These are phyloP conservation scores for Perilla frutescens DNA, from an alignment of 257 asterid species.

Conservation along the genomic window DNA sequence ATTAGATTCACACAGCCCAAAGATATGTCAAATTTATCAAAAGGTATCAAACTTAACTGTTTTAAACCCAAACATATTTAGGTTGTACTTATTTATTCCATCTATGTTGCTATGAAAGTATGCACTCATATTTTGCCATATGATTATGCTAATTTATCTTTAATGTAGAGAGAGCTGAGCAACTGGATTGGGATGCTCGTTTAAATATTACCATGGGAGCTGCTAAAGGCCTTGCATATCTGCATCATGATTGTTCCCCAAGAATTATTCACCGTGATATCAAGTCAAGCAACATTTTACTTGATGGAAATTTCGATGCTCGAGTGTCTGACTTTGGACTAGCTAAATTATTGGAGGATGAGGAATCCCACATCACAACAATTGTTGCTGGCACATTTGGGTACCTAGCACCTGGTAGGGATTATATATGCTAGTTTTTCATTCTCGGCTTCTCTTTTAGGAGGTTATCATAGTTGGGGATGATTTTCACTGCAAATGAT, in stretches of 20 bases:
- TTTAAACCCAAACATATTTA: conserved; percentile 2
- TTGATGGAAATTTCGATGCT: conserved; percentile 88
- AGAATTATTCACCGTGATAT: conserved; percentile 94
- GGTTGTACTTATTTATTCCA: conserved; percentile 15
- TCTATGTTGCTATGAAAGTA: not conserved
- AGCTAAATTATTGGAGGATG: conserved; percentile 92
- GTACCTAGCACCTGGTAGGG: conserved; percentile 92
- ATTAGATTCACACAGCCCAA: not conserved
- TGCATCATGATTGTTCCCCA: conserved; percentile 97
- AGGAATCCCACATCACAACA: conserved; percentile 95
- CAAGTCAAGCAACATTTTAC: conserved; percentile 91
- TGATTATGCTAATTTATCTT: conserved; percentile 27
- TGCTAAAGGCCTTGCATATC: conserved; percentile 89
- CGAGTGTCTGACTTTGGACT: conserved; percentile 95
- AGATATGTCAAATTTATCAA: not conserved
- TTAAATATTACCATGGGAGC: conserved; percentile 87
- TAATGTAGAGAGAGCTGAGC: conserved; percentile 82
- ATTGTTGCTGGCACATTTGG: conserved; percentile 99
- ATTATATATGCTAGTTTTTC: conserved; percentile 14
- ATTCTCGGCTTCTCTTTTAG: conserved; percentile 21
- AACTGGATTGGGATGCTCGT: conserved; percentile 89
- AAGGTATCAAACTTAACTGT: conserved; percentile 1
- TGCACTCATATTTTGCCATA: conserved; percentile 22
- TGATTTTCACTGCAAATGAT: conserved; percentile 9
- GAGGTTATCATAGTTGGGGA: conserved; percentile 2